Evolutionary conservation across 2,329 filamentous ascomycete genomes (phyloP), one percentile per base, ranked within the genome.

Genomic region (Phoma sp.): DNA sequence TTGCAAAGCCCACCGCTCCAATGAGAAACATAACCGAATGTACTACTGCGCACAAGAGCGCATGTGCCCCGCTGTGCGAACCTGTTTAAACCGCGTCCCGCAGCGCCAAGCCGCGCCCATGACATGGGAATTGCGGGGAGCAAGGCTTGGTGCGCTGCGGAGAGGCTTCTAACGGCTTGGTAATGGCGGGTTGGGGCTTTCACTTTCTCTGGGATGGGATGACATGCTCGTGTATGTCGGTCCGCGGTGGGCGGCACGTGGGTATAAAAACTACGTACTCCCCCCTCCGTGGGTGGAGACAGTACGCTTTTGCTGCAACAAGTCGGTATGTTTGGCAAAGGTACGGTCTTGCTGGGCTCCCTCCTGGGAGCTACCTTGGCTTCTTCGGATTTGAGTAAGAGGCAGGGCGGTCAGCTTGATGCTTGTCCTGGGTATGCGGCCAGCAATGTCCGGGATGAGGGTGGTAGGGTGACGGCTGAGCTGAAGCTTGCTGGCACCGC

Each of bases 391-490:
- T 40, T 69, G 25, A 59, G 44, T 9, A 49, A 48, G 39, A 66
- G 64, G 25, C 66, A 68, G 36, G 58, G 51, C 42, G 48, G 56
- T 22, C 61, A 64, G 18, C 53, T 69, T 22, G 61, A 64, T 7
- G 44, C 32, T 18, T 91, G 89, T 66, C 87, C 87, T 0, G 89
- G 89, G 4, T 91, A 91, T 74, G 80, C 70, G 30, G 88, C 86
- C 1, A 82, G 79, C 39, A 84, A 88, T 69, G 79, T 90, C 10
- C 70, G 78, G 45, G 71, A 79, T 44, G 81, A 78, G 0, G 66
- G 70, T 24, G 77, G 76, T 44, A 85, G 83, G 9, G 75, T 93
- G 42, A 89, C 83, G 1, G 91, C 90, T 0, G 81, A 88, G 57
- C 77, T 96, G 44, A 79, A 75, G 3, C 80, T 96, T 11, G 88